Evolutionary conservation across 2,329 filamentous ascomycete genomes (phyloP).

Genomic region (Torrubiellomyces zombiae): DNA sequence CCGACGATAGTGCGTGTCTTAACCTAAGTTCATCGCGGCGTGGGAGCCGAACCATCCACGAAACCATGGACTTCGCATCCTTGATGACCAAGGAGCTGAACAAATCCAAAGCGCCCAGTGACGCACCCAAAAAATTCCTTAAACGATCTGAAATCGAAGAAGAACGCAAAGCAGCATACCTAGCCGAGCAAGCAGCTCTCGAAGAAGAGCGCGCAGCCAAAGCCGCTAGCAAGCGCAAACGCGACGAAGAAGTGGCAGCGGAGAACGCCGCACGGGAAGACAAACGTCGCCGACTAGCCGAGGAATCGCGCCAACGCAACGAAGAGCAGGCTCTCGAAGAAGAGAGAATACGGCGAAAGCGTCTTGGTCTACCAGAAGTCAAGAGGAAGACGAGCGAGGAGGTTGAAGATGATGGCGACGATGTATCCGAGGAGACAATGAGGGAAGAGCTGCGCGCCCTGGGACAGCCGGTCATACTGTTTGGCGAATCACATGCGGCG

Average conservation of each 20-base stretch:
- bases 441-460: slow-evolving; percentile 49
- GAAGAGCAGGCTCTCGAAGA: slow-evolving; percentile 60
- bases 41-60: too few species aligned
- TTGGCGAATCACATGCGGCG: slow-evolving; percentile 62
- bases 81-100: slow-evolving; percentile 88
- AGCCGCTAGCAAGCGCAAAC: slow-evolving; percentile 65
- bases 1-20: too few species aligned
- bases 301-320: slow-evolving; percentile 53
- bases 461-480: slow-evolving; percentile 57
- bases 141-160: slow-evolving; percentile 78
- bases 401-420: slow-evolving; percentile 32
- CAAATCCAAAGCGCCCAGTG: slow-evolving; percentile 46
- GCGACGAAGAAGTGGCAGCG: slow-evolving; percentile 68
- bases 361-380: slow-evolving; percentile 66
- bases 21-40: too few species aligned
- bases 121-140: slow-evolving; percentile 54
- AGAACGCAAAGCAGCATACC: slow-evolving; percentile 62
- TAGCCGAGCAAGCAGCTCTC: slow-evolving; percentile 60
- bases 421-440: slow-evolving; percentile 58
- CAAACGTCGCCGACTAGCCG: slow-evolving; percentile 65
- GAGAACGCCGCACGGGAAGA: slow-evolving; percentile 58
- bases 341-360: slow-evolving; percentile 55
- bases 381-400: slow-evolving; percentile 24
- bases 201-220: slow-evolving; percentile 56
- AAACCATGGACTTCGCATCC: slow-evolving; percentile 81